Evolutionary conservation across 2,329 filamentous ascomycete genomes (phyloP), one percentile per base, ranked within the genome.

Genomic region (Fusarium piperis): DNA sequence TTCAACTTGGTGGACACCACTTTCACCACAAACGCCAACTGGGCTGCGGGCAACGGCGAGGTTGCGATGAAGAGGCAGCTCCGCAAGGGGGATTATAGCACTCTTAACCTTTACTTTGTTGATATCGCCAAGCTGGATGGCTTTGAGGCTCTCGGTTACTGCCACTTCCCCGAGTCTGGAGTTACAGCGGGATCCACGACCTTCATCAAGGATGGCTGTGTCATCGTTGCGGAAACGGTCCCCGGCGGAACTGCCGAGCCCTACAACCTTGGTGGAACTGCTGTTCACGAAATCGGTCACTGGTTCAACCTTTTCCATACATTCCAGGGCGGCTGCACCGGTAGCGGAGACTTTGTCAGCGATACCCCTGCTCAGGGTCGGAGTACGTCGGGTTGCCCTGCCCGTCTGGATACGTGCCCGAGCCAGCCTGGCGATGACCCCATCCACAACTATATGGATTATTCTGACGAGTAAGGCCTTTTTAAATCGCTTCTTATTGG

Each of bases 21-120:
- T 62, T 83, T 80, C 68, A 86, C 85, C 36, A 77, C 86, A 73
- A 87, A 88, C 79, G 39, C 77, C 20, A 77, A 78, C 73, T 88
- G 85, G 85, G 83, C 84, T 32, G 70, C 65, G 15, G 85, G 83
- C 26, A 77, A 78, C 2, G 67, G 73, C n/a, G 82, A 85, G 65
- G 59, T 79, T 58, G 77, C 71, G 3, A 86, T 86, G 84, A 86
- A 86, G 81, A 74, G 65, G 39, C 74, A 80, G 28, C 84, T 87
- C 11, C 83, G 83, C 65, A 80, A 83, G 77, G 85, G 85, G 52
- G 79, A 79, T 64, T 86, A 86, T 77, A 67, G 65, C 26, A 76
- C 76, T n/a, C 78, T 82, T 8, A 82, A 78, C 71, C 73, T 84
- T 39, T 81, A 83, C 64, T 79, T 81, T 48, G 59, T 67, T 2